Conservation (phyloP, 257 asterid genomes). For the Misopates orontium region DNA sequence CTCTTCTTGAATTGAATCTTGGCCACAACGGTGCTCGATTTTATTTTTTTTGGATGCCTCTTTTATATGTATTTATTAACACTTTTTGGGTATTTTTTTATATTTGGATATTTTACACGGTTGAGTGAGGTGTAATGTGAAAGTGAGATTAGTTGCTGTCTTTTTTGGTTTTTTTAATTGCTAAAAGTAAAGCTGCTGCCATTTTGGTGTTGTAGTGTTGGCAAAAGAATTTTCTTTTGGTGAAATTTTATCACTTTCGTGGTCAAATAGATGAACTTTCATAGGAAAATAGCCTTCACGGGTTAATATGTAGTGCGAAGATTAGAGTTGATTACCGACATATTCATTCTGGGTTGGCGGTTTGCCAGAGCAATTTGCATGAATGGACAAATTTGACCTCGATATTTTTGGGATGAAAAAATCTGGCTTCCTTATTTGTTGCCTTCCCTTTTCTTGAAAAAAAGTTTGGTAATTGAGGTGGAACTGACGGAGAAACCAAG, state of each 20-base stretch:
- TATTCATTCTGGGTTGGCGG: no score
- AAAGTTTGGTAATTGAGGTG: no score
- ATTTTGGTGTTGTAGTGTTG: background rate
- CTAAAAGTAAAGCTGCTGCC: background rate
- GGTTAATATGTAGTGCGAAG: background rate
- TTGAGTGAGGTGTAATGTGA: conserved; percentile 12
- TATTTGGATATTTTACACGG: conserved; percentile 4
- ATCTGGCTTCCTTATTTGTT: no score
- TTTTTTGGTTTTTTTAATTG: background rate
- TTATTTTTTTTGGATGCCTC: background rate
- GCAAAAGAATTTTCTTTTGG: background rate
- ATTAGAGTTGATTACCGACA: conserved; percentile 27
- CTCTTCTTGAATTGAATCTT: conserved; percentile 42
- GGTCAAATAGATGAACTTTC: conserved; percentile 1
- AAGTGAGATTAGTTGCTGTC: conserved; percentile 19
- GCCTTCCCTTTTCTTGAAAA: no score
- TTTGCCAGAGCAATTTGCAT: no score
- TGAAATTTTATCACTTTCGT: conserved; percentile 7
- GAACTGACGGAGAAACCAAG: no score
- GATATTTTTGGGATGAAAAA: no score
- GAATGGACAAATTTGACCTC: no score
- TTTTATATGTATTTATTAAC: conserved; percentile 8
- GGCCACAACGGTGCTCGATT: conserved; percentile 36
- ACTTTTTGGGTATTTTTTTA: conserved; percentile 1
- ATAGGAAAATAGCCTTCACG: background rate